Base-by-base conservation (phyloP, 2,329 filamentous ascomycete species). In the Podosphaera fusca region DNA sequence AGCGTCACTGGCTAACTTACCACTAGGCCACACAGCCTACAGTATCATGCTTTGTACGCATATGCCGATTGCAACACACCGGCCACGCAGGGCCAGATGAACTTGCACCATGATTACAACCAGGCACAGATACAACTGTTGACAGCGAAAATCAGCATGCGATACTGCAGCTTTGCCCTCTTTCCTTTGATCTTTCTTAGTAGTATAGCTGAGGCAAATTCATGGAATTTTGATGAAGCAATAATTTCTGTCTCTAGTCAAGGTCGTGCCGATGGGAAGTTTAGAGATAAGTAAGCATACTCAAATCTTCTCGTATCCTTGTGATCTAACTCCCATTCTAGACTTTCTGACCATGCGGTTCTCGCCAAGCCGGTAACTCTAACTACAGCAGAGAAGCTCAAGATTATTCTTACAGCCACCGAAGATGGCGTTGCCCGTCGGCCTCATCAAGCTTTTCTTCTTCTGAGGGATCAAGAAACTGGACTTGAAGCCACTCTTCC, bases 361-460 rank as follows among this genome's bases (percentile, higher is more conserved):
- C 63, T 89, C 60, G 71, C 78, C 56, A 79, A 79, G 55, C 71
- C 81, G 10, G 68, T 95, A 47, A 70, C 75, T 9, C 74, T 96
- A 60, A 79, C 80, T 60, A 70, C 75, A 56, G 69, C 78, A 56
- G 88, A 94, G 67, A 80, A 81, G 47, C 74, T 96, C 66, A 95
- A 92, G 73, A 73, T 98, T 62, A 71, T 81, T 62, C 73, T 98
- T 65, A 94, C 87, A 38, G 78, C 87, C 7, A 84, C 84, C 68
- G 87, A 95, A 66, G 82, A 79, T 67, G 81, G 81, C 70, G 82
- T 81, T 64, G 77, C 79, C 52, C 90, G 88, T 75, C 81, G 85
- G 62, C 87, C 92, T 64, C 92, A 98, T 71, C 92, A 98, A 71
- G 88, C 88, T 4, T 95, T 95, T 73, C 75, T 98, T 56, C 76